Base-by-base conservation (phyloP, 441 rosid species). In the Mallotus japonicus region DNA sequence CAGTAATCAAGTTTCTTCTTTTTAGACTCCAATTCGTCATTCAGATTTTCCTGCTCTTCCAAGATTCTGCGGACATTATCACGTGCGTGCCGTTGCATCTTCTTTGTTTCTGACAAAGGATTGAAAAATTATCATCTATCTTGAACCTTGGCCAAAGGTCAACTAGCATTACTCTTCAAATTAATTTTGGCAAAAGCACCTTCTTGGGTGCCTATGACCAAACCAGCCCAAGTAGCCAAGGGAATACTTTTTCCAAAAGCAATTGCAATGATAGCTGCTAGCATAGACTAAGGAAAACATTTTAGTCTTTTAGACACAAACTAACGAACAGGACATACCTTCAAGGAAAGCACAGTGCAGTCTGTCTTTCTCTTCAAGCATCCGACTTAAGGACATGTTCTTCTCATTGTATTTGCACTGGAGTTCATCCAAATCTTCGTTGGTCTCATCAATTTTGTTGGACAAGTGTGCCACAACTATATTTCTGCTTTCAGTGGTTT, bases 281-380 rank as follows among this genome's bases (percentile, higher is more conserved):
- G 22, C 22, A 34, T 37, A 16, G 14, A 19, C 8, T 16, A n/a
- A 59, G 13, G 3, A 58, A 1, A 6, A 49, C 13, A 2, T 19
- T 37, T 34, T 28, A 49, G 2, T 40, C 24, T 19, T 53, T 51
- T 15, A 71, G 17, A 53, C 49, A 62, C 16, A 44, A 12, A 59
- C 5, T 8, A n/a, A 40, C 11, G 66, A 37, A 76, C 44, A 73
- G 17, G 67, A 67, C 58, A 82, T 37, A 90, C 99, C 99, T 90
- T 88, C 87, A 69, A 83, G 80, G 76, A 90, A 90, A 70, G 86
- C 84, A 76, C 22, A 56, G 69, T 89, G 90, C 19, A 94, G 84
- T 56, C 62, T 79, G 57, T 94, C 99, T 73, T 86, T 92, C 82
- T 92, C 92, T 76, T 79, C 80, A 67, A 90, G 89, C 88, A 87